Evolutionary conservation across 2,329 filamentous ascomycete genomes (phyloP).

Genomic region (Ophiostoma fasciatum): DNA sequence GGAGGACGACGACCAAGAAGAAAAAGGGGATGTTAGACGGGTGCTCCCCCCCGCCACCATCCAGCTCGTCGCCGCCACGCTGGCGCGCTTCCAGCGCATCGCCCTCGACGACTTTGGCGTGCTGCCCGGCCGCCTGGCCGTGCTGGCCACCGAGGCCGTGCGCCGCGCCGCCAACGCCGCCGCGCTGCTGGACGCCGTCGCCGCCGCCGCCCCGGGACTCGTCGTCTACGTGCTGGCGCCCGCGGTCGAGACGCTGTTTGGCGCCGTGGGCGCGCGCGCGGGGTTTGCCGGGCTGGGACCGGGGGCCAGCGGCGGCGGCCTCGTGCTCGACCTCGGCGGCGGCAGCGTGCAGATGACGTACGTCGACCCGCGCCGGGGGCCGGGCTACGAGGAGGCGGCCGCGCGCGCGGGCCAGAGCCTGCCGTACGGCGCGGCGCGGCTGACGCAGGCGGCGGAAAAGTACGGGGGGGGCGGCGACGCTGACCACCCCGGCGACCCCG

Average conservation of each 20-base stretch:
- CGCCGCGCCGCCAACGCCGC: slow-evolving; percentile 61
- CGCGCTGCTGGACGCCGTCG: slow-evolving; percentile 52
- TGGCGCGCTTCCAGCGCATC: slow-evolving; percentile 56
- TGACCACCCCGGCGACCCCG: not conserved
- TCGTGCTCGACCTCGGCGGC: slow-evolving; percentile 80
- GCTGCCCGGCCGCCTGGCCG: slow-evolving; percentile 45
- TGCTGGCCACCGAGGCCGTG: slow-evolving; percentile 83
- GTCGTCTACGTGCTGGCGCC: slow-evolving; percentile 60
- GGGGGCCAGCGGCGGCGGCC: slow-evolving; percentile 29
- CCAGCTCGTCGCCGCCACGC: slow-evolving; percentile 44
- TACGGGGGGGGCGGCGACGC: not conserved
- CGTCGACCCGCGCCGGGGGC: slow-evolving; percentile 30
- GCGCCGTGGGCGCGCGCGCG: slow-evolving; percentile 70
- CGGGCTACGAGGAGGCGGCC: slow-evolving; percentile 35
- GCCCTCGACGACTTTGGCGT: slow-evolving; percentile 54
- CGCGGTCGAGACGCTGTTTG: slow-evolving; percentile 67
- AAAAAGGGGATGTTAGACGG: too few species aligned
- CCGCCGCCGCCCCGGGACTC: slow-evolving; percentile 44
- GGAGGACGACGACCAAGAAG: slow-evolving; percentile 15
- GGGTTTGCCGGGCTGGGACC: slow-evolving; percentile 45
- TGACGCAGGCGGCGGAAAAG: slow-evolving; percentile 23
- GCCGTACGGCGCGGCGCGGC: slow-evolving; percentile 45
- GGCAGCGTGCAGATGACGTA: slow-evolving; percentile 53
- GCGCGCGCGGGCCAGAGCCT: slow-evolving; percentile 41
- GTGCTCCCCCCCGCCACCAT: slow-evolving; percentile 43